Conservation (phyloP, 176 grass and related monocot genomes). For the Hsuehochloa calcarea region DNA sequence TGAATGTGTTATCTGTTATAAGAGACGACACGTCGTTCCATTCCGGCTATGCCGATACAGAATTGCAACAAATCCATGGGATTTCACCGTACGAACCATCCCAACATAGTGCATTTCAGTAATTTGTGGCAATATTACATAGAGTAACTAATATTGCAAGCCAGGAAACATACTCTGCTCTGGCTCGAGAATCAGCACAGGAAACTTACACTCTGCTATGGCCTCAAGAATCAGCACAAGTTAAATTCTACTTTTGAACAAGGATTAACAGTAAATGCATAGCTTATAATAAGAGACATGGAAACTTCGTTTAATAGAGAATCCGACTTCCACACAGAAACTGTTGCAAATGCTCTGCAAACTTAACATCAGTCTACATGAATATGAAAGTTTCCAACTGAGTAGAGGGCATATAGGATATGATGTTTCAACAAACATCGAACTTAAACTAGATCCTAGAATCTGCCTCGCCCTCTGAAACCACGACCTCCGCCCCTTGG, state of each 20-base stretch:
- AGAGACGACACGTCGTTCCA: background rate
- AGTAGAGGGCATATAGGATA: background rate
- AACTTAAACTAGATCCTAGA: slow-evolving; percentile 40
- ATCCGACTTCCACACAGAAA: slow-evolving; percentile 24
- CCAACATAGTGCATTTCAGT: background rate
- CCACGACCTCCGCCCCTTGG: slow-evolving; percentile 70
- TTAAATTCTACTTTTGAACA: background rate
- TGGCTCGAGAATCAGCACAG: background rate
- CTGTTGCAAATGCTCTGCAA: slow-evolving; percentile 8
- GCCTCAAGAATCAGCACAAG: background rate
- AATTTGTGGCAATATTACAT: background rate
- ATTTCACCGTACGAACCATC: background rate
- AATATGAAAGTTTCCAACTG: slow-evolving; percentile 25
- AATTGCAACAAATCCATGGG: background rate
- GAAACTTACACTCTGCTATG: background rate
- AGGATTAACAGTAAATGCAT: background rate
- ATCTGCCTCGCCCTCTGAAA: slow-evolving; percentile 91
- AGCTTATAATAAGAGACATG: background rate
- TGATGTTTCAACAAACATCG: slow-evolving; percentile 35
- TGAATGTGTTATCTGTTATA: background rate
- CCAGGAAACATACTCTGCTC: background rate
- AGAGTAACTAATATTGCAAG: background rate
- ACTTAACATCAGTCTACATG: slow-evolving; percentile 45
- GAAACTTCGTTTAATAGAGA: slow-evolving; percentile 29
- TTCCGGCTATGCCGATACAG: background rate